Evolutionary conservation across 2,329 filamentous ascomycete genomes (phyloP), one percentile per base, ranked within the genome.

Genomic region (Pestalotiopsis sp.): DNA sequence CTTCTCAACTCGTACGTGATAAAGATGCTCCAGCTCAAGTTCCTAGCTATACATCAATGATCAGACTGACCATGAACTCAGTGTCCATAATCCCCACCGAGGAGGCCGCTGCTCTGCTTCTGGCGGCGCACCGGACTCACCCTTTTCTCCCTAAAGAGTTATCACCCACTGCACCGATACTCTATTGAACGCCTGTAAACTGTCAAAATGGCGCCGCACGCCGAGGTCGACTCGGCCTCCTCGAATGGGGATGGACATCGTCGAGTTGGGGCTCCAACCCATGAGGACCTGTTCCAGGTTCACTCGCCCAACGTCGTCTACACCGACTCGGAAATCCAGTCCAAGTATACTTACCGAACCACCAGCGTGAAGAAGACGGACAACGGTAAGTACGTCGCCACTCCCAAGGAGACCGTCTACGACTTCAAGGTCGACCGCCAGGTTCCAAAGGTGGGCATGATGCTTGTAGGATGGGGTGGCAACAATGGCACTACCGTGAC

Each of bases 401-500:
- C 89, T 71, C 96, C 96, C 77, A 93, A 93, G 83, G 92, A 97
- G 84, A 96, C 93, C 72, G 84, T 91, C 75, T 99, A 98, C 82
- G 92, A 98, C 86, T 98, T 99, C 92, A 97, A 97, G 88, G 93
- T 96, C 78, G 92, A 97, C 80, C 94, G 95, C 81, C 93, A 93
- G 83, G 89, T 98, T 70, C 94, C 94, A 83, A 97, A 95, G 87
- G 89, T 94, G 74, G 96, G 96, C 79, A 89, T 98, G 85, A 98
- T 99, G 96, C 89, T 99, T 73, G 95, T 99, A 74, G 96, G 96
- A 72, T 95, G 92, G 90, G 96, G 96, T 83, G 96, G 96, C 78
- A 99, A 99, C 90, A 99, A 99, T 80, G 96, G 96, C 73, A 94
- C 94, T 73, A 99, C 96, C 69, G 94, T 99, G 71, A 98, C 96